Evolutionary conservation across 2,329 filamentous ascomycete species (phyloP), one percentile per base, ranked within the genome.

Genomic region (Colletotrichum sublineola): DNA sequence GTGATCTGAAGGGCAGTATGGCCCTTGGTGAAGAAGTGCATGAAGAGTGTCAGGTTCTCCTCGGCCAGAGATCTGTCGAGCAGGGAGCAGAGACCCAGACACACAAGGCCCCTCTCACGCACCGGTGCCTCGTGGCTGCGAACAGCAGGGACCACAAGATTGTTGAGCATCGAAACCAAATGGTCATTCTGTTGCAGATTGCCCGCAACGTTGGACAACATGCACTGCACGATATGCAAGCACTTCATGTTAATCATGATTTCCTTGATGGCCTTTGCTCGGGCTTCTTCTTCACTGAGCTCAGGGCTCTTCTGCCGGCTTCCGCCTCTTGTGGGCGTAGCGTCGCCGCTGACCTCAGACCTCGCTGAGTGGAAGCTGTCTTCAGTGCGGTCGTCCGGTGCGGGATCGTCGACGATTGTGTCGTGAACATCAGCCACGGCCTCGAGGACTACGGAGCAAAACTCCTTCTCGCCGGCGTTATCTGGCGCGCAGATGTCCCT

Each of bases 211-310:
- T 98, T 97, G 79, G 97, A 92, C 63, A 99, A 88, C 93, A 98
- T 97, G 86, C 95, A 98, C 81, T 98, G 94, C 36, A 97, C 95
- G 76, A 99, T 98, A 79, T 98, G 94, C 74, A 99, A 87, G 81
- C 96, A 98, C 84, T 98, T 98, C 90, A 98, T 95, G 85, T 98
- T 98, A 81, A 98, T 93, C 85, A 98, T 91, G 79, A 98, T 96
- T 82, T 98, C 95, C 75, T 90, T 92, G 75, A 98, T 90, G 1
- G 93, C 94, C 83, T 95, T 97, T 58, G 89, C 87, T 76, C 90
- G 87, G 12, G 90, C 89, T 74, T 92, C 90, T 76, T 93, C 92
- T 68, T 92, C 90, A 63, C 84, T 88, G 69, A 89, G 76, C 67
- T 86, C 85, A 20, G 81, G 76, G 15, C 79, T 81, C 60, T 81